Evolutionary conservation across 176 grass and related monocot genomes (phyloP).

Genomic region (Leersia perrieri): DNA sequence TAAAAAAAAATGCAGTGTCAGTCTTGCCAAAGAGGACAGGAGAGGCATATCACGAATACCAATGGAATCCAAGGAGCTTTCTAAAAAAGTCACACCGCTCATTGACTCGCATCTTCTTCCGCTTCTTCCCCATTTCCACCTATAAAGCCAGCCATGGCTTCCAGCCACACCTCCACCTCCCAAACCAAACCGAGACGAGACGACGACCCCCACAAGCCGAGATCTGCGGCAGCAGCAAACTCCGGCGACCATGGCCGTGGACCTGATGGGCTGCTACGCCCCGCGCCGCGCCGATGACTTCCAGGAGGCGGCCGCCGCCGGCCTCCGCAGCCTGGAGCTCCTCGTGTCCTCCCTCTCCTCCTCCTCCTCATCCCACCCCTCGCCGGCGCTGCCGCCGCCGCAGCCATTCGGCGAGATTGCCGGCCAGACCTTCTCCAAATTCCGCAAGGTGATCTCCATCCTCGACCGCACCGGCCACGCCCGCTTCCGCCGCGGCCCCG

Average conservation of each 20-base stretch:
- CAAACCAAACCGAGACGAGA: neutral
- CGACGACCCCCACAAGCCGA: neutral
- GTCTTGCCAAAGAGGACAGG: neutral
- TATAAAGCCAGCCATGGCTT: slow-evolving; percentile 38
- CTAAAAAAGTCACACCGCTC: neutral
- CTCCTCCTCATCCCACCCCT: too few species aligned
- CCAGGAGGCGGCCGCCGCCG: slow-evolving; percentile 75
- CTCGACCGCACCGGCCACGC: slow-evolving; percentile 94
- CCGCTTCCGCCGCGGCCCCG: slow-evolving; percentile 81
- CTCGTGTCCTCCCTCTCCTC: slow-evolving; percentile 63
- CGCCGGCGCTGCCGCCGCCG: neutral
- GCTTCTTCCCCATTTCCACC: slow-evolving; percentile 38
- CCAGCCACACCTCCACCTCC: slow-evolving; percentile 6
- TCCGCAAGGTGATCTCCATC: slow-evolving; percentile 87
- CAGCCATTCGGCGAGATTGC: slow-evolving; percentile 77
- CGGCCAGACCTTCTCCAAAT: slow-evolving; percentile 81
- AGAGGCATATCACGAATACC: neutral
- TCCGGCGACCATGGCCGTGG: slow-evolving; percentile 56
- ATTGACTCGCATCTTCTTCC: slow-evolving; percentile 47
- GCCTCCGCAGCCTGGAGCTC: slow-evolving; percentile 73
- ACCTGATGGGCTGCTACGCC: slow-evolving; percentile 61
- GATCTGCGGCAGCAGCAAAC: slow-evolving; percentile 29
- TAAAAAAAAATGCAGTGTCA: neutral
- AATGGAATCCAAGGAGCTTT: neutral
- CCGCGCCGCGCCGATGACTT: slow-evolving; percentile 66